phyloP scores from a whole-genome alignment of 2,329 filamentous ascomycete genomes.

The Didymella pomorum region DNA sequence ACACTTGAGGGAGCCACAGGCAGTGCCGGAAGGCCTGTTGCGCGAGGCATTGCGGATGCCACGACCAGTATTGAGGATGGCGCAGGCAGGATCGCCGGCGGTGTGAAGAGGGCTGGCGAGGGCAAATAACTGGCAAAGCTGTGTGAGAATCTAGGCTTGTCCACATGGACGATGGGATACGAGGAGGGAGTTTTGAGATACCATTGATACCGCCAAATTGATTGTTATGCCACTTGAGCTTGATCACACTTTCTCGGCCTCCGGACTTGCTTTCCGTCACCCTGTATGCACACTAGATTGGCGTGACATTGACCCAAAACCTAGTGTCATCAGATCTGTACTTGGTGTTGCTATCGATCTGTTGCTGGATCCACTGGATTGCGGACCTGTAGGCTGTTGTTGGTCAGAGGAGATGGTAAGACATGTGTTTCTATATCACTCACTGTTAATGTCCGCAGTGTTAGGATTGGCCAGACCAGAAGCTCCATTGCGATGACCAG shows the following conservation, averaged over 20 bases:
- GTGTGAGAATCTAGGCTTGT: neutral
- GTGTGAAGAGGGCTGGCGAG: constrained; percentile 58
- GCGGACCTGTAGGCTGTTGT: neutral
- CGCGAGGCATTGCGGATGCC: constrained; percentile 53
- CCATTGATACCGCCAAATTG: constrained; percentile 8
- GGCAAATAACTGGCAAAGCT: constrained; percentile 48
- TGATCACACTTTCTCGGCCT: neutral
- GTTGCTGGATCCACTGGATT: constrained; percentile 7
- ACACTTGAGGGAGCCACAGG: constrained; percentile 58
- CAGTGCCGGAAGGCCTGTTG: constrained; percentile 53
- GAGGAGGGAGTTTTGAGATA: neutral
- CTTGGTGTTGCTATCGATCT: constrained; percentile 1
- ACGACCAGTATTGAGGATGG: constrained; percentile 57
- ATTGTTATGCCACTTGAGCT: neutral
- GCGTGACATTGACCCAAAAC: neutral
- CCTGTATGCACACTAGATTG: neutral
- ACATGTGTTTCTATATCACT: neutral
- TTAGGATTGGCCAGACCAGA: neutral
- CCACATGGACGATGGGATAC: neutral
- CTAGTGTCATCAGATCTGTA: constrained; percentile 9
- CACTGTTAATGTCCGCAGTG: constrained; percentile 5
- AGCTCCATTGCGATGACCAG: constrained; percentile 5
- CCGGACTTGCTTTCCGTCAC: neutral
- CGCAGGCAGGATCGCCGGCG: constrained; percentile 53
- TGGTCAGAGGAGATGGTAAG: neutral